Evolutionary conservation across 169 alveolate species (phyloP).

Genomic region (Eimeria praecox): DNA sequence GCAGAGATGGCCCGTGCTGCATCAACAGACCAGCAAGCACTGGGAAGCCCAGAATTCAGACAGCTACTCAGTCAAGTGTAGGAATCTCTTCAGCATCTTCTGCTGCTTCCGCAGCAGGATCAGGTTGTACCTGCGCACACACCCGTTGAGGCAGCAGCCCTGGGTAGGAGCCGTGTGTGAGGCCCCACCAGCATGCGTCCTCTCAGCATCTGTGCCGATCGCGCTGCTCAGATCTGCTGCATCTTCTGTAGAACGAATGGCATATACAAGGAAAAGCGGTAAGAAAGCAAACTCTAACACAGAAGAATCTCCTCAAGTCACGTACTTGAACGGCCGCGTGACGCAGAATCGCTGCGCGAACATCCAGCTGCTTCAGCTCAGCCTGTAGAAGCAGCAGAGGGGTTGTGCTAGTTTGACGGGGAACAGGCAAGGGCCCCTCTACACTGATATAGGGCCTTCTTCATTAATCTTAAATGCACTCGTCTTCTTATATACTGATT

Average conservation of each 20-base stretch:
- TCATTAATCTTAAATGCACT: too few relatives aligned
- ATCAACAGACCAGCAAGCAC: background rate
- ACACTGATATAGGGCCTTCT: background rate
- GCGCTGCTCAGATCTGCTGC: background rate
- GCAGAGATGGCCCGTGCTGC: background rate
- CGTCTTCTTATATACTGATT: background rate
- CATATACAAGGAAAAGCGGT: background rate
- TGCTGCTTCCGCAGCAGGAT: constrained; percentile 33
- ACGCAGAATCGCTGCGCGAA: constrained; percentile 54
- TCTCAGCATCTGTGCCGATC: too few relatives aligned
- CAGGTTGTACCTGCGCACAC: constrained; percentile 46
- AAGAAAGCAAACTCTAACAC: background rate
- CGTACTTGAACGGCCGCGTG: constrained; percentile 36
- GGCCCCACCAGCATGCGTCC: too few relatives aligned
- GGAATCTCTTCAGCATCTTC: constrained; percentile 59
- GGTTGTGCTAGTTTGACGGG: background rate
- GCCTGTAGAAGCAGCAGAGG: constrained; percentile 50
- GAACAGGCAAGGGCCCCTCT: background rate
- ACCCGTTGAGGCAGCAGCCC: background rate
- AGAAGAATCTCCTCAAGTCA: background rate
- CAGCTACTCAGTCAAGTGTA: constrained; percentile 28
- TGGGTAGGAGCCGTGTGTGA: background rate
- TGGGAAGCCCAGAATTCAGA: background rate
- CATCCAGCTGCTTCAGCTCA: constrained; percentile 71
- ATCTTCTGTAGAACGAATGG: background rate